Evolutionary conservation across 768 basidiomycete genomes (phyloP).

Genomic region (Gloeostereum incarnatum): DNA sequence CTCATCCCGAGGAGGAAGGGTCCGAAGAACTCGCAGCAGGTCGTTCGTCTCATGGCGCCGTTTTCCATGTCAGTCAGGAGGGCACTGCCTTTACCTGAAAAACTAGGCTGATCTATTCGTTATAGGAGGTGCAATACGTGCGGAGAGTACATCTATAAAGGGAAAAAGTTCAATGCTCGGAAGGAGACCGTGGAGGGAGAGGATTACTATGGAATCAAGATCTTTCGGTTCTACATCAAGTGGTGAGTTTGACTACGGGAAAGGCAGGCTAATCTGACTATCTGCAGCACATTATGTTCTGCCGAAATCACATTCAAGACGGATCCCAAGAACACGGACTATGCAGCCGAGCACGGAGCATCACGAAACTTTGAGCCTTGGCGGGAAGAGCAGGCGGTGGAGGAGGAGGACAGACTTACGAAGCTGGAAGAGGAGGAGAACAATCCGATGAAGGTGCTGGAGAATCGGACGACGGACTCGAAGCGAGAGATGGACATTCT

Average conservation of each 20-base stretch:
- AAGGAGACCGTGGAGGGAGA: slow-evolving; percentile 98
- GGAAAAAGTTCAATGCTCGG: slow-evolving; percentile 98
- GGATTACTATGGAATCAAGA: slow-evolving; percentile 98
- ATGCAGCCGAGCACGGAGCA: slow-evolving; percentile 90
- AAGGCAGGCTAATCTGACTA: slow-evolving; percentile 9
- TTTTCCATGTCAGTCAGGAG: slow-evolving; percentile 77
- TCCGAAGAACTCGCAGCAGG: slow-evolving; percentile 92
- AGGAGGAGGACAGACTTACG: slow-evolving; percentile 79
- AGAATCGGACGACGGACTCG: slow-evolving; percentile 86
- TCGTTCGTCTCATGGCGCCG: slow-evolving; percentile 98
- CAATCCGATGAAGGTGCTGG: slow-evolving; percentile 95
- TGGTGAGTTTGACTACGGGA: slow-evolving; percentile 41
- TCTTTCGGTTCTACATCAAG: slow-evolving; percentile 89
- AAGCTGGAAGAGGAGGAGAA: slow-evolving; percentile 89
- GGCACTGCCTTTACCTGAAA: not conserved
- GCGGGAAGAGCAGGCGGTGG: slow-evolving; percentile 71
- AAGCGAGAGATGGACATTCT: slow-evolving; percentile 98
- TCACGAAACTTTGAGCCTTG: slow-evolving; percentile 98
- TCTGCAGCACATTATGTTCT: slow-evolving; percentile 78
- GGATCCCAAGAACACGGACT: slow-evolving; percentile 96
- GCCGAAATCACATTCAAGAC: slow-evolving; percentile 99
- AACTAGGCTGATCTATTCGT: slow-evolving; percentile 1
- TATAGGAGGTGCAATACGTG: slow-evolving; percentile 87
- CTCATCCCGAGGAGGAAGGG: slow-evolving; percentile 88
- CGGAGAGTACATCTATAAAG: slow-evolving; percentile 98